phyloP scores from a whole-genome alignment of 2,329 filamentous ascomycete genomes.

The Ascochyta viciae-villosae region DNA sequence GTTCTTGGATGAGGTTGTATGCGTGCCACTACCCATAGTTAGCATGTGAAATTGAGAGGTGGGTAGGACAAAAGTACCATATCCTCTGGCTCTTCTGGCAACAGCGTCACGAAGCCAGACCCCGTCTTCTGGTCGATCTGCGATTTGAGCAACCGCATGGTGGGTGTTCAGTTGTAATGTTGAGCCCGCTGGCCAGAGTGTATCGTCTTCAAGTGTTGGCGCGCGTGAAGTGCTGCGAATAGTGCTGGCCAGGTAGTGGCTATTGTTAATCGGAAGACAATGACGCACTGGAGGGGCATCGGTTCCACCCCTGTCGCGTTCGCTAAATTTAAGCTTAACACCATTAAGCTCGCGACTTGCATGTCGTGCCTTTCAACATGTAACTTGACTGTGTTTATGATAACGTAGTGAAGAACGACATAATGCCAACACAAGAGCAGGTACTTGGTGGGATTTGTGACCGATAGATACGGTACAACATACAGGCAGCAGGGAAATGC shows the following conservation, averaged over 20 bases:
- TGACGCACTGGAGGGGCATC: constrained; percentile 27
- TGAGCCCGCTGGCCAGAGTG: not conserved
- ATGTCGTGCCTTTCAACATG: not conserved
- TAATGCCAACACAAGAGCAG: too few species aligned
- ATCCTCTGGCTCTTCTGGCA: constrained; percentile 76
- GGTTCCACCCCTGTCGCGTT: not conserved
- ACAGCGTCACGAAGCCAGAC: constrained; percentile 69
- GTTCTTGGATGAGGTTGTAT: constrained; percentile 73
- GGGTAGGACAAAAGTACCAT: constrained; percentile 60
- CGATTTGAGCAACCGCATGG: constrained; percentile 72
- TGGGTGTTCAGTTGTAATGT: not conserved
- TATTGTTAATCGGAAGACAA: constrained; percentile 9
- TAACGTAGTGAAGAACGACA: too few species aligned
- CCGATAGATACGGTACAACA: not conserved
- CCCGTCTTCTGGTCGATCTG: constrained; percentile 69
- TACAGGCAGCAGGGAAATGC: not conserved
- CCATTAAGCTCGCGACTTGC: constrained; percentile 10
- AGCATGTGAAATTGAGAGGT: not conserved
- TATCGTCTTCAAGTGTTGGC: not conserved
- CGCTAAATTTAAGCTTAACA: constrained; percentile 10
- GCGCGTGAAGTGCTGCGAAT: not conserved
- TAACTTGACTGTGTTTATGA: too few species aligned
- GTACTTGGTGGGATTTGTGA: too few species aligned
- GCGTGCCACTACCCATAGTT: constrained; percentile 69
- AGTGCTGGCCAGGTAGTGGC: not conserved